Evolutionary conservation across 345 rosid species (phyloP).

Genomic region (Murraya koenigii): DNA sequence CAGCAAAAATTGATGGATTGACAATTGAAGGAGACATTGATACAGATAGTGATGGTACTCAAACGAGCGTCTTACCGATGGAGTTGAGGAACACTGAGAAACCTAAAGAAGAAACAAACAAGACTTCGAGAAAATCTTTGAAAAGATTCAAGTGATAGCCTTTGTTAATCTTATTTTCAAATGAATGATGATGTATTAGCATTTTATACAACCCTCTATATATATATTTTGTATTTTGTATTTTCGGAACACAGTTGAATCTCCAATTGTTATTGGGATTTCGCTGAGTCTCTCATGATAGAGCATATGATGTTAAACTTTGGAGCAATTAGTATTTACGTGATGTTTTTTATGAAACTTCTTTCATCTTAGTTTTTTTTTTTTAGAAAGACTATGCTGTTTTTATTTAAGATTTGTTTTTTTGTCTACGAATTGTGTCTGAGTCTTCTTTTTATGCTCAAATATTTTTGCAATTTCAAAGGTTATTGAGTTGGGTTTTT

Average conservation of each 20-base stretch:
- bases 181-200: background rate
- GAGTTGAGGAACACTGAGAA: constrained; percentile 28
- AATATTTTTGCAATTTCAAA: no score
- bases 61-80: constrained; percentile 55
- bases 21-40: constrained; percentile 74
- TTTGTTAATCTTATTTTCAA: background rate
- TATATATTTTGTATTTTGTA: no score
- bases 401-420: no score
- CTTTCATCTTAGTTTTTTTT: no score
- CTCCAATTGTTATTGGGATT: background rate
- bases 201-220: no score
- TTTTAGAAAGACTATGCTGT: no score
- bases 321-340: no score
- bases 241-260: background rate
- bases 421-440: no score
- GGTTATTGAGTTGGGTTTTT: no score
- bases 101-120: constrained; percentile 12
- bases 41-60: constrained; percentile 72
- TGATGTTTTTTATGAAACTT: no score
- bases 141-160: background rate
- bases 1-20: constrained; percentile 65
- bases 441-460: no score
- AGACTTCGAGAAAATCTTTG: constrained; percentile 28
- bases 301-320: no score
- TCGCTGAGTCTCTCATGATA: background rate